These are phyloP conservation scores for Solanum hybrid DNA, from an alignment of 305 asterid genomes.

Conservation along the genomic window DNA sequence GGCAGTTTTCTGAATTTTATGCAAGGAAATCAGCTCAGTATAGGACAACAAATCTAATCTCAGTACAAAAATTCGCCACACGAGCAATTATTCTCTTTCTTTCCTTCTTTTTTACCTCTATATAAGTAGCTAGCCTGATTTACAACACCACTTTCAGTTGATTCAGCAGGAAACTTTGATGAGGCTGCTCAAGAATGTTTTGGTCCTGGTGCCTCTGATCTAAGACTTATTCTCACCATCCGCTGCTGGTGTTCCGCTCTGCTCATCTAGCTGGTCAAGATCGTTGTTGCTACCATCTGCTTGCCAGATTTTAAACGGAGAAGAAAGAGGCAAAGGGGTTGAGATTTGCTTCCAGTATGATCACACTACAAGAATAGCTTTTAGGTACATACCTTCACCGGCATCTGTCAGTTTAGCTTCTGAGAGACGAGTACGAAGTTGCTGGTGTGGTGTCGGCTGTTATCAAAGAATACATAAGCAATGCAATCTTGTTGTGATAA, in stretches of 20 bases:
- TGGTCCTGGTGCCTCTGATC: neutral
- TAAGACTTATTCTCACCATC: neutral
- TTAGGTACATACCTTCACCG: conserved; percentile 28
- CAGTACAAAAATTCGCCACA: neutral
- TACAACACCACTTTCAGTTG: neutral
- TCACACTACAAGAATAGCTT: neutral
- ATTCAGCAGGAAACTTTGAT: neutral
- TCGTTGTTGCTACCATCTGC: neutral
- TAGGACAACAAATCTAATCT: neutral
- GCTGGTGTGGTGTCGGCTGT: conserved; percentile 83
- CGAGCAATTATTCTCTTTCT: neutral
- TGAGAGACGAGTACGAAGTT: conserved; percentile 46
- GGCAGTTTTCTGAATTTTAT: neutral
- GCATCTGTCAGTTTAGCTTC: conserved; percentile 40
- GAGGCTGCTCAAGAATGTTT: neutral
- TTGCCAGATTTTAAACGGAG: neutral
- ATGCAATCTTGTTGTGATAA: neutral
- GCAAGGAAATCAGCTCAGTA: neutral
- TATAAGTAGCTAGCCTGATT: neutral
- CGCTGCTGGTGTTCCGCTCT: neutral
- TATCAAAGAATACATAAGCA: neutral
- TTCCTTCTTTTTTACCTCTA: conserved; percentile 4
- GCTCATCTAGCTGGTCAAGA: neutral
- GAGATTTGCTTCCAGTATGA: neutral
- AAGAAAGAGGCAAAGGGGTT: neutral